Evolutionary conservation across 78 protist species (phyloP).

Genomic region (Corallochytrium limacisporum): DNA sequence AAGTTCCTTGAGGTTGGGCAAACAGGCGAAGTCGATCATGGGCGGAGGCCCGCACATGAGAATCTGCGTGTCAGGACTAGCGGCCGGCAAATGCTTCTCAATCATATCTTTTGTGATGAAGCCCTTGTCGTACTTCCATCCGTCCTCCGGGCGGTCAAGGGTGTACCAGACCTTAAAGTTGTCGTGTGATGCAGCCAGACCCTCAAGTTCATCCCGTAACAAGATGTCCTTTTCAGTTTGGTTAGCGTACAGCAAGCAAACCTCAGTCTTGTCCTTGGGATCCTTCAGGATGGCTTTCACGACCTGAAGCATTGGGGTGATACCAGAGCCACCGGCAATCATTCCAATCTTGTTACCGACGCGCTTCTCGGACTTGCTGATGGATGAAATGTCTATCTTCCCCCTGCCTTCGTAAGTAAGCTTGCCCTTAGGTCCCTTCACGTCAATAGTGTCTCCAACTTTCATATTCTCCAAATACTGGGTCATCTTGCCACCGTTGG

Average conservation of each 20-base stretch:
- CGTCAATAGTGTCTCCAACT: conserved; percentile 47
- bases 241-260: conserved; percentile 46
- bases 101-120: conserved; percentile 3
- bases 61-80: neutral
- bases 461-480: conserved; percentile 26
- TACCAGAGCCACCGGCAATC: conserved; percentile 57
- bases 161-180: conserved; percentile 22
- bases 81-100: conserved; percentile 10
- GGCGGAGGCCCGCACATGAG: conserved; percentile 52
- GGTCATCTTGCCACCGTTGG: conserved; percentile 51
- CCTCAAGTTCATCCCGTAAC: conserved; percentile 26
- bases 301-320: conserved; percentile 40
- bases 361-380: neutral
- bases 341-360: conserved; percentile 15
- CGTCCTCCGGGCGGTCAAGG: conserved; percentile 8
- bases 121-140: conserved; percentile 3
- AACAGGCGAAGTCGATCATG: conserved; percentile 37
- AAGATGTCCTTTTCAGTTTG: conserved; percentile 39
- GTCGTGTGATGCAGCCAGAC: neutral
- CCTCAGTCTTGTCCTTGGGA: conserved; percentile 11
- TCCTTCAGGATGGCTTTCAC: conserved; percentile 22
- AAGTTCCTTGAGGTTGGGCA: conserved; percentile 18
- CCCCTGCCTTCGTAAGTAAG: conserved; percentile 6
- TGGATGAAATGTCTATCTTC: neutral
- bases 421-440: conserved; percentile 35